Conservation (phyloP, 2,329 filamentous ascomycete species). For the Elsinoe ampelina region DNA sequence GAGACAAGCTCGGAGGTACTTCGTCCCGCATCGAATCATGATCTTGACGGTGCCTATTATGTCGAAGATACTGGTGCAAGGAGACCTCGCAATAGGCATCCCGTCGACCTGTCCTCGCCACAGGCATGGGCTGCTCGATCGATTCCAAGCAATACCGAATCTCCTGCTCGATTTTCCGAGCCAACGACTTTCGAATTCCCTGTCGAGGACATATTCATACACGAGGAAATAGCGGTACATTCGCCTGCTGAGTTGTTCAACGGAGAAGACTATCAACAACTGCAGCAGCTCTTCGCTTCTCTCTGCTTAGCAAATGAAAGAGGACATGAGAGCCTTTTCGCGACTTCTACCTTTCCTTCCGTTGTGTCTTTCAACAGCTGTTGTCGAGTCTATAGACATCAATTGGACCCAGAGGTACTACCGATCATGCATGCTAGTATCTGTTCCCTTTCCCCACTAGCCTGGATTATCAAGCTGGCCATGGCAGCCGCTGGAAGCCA, state of each 20-base stretch:
- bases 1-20: not conserved
- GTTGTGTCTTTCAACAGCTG: slow-evolving; percentile 5
- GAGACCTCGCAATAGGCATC: not conserved
- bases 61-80: not conserved
- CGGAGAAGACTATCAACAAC: not conserved
- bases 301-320: not conserved
- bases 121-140: not conserved
- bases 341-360: not conserved
- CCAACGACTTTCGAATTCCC: not conserved
- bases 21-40: not conserved
- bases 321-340: not conserved
- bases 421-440: slow-evolving; percentile 21
- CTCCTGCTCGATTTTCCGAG: not conserved
- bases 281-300: not conserved
- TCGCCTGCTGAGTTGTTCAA: not conserved
- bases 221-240: not conserved
- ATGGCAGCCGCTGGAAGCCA: slow-evolving; percentile 22
- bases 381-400: slow-evolving; percentile 20
- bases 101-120: not conserved
- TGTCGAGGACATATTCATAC: not conserved
- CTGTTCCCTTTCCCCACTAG: slow-evolving; percentile 13
- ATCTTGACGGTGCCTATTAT: not conserved
- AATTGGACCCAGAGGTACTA: slow-evolving; percentile 21
- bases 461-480: slow-evolving; percentile 21
- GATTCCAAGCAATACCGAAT: not conserved